Evolutionary conservation across 1,284 basidiomycete species (phyloP).

Genomic region (Leccinum solheimii): DNA sequence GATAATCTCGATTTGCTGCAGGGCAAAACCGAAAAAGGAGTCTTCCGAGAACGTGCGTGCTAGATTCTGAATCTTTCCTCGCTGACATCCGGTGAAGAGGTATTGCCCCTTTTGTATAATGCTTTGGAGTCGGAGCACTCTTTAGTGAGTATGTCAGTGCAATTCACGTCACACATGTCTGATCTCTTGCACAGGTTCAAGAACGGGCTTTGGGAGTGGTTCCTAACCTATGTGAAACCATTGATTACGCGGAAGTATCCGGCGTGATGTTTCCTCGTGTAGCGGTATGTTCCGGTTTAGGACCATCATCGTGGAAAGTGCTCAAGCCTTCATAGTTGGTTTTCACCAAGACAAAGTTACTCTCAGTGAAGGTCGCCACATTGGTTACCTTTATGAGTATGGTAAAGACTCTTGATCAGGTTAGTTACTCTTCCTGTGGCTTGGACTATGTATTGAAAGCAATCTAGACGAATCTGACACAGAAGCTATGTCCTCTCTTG

Average conservation of each 20-base stretch:
- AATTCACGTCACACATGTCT: neutral
- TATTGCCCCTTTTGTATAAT: slow-evolving; percentile 93
- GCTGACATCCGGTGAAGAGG: slow-evolving; percentile 53
- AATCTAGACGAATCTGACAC: slow-evolving; percentile 75
- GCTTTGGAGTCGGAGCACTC: slow-evolving; percentile 93
- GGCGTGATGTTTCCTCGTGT: slow-evolving; percentile 84
- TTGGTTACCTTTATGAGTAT: slow-evolving; percentile 87
- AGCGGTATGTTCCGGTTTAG: slow-evolving; percentile 57
- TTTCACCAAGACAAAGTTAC: slow-evolving; percentile 85
- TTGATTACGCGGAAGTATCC: slow-evolving; percentile 92
- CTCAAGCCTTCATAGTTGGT: slow-evolving; percentile 57
- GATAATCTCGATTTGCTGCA: slow-evolving; percentile 90
- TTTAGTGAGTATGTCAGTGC: slow-evolving; percentile 45
- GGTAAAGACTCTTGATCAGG: slow-evolving; percentile 94
- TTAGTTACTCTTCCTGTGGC: slow-evolving; percentile 31
- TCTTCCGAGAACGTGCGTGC: slow-evolving; percentile 85
- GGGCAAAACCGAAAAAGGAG: slow-evolving; percentile 82
- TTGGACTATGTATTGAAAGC: slow-evolving; percentile 6
- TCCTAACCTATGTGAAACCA: slow-evolving; percentile 86
- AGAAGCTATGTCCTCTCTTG: slow-evolving; percentile 91
- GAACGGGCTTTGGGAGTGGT: slow-evolving; percentile 87
- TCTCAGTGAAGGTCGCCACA: slow-evolving; percentile 88
- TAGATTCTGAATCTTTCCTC: neutral
- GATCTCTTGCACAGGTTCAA: slow-evolving; percentile 62
- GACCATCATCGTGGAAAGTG: neutral